Evolutionary conservation across 108 stramenopile genomes (phyloP).

Genomic region (Pseudonitzschia delicatissima): DNA sequence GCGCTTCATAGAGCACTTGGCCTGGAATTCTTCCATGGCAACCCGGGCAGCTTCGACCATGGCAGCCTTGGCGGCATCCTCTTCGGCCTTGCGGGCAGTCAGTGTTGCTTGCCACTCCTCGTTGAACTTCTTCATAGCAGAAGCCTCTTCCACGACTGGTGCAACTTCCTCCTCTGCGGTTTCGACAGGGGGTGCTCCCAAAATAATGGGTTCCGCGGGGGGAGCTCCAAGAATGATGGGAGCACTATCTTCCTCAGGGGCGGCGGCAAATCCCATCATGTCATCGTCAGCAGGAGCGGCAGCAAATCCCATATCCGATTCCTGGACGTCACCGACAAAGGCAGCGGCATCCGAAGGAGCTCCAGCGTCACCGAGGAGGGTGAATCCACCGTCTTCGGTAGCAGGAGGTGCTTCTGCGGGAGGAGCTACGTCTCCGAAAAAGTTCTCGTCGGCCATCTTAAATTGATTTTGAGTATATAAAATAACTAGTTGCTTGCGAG

Average conservation of each 20-base stretch:
- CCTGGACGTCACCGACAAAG: constrained; percentile 31
- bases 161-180: background rate
- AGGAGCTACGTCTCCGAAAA: constrained; percentile 30
- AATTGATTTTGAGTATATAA: too few species aligned
- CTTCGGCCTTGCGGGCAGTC: constrained; percentile 73
- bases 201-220: constrained; percentile 12
- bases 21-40: constrained; percentile 62
- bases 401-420: constrained; percentile 13
- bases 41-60: constrained; percentile 57
- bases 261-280: constrained; percentile 25
- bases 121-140: constrained; percentile 83
- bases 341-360: background rate
- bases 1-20: constrained; percentile 62
- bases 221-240: constrained; percentile 29
- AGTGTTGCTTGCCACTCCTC: constrained; percentile 81
- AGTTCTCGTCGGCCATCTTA: constrained; percentile 38
- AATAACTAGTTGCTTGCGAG: too few species aligned
- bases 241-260: constrained; percentile 13
- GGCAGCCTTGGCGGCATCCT: constrained; percentile 71
- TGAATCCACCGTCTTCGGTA: constrained; percentile 30
- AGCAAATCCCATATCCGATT: constrained; percentile 15
- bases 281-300: constrained; percentile 6
- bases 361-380: constrained; percentile 37
- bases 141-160: constrained; percentile 25
- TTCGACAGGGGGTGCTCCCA: constrained; percentile 15